Conservation (phyloP, 73 alveolate genomes). For the Loxodes magnus region DNA sequence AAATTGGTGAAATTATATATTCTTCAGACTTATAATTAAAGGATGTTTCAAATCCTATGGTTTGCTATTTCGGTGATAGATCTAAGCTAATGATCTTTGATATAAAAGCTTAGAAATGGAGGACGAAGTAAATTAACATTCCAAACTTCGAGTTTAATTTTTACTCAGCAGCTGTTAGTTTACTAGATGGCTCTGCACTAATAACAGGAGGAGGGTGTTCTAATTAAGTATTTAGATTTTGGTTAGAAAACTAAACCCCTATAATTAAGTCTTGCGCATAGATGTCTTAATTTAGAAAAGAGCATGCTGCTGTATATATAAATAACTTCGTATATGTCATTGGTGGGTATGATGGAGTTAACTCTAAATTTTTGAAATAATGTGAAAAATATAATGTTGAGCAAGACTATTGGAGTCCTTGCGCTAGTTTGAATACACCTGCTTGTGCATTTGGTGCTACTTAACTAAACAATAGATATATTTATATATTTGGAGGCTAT, state of each 20-base stretch:
- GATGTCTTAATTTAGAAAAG: conserved; percentile 66
- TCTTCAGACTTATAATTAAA: neutral
- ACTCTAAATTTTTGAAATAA: conserved; percentile 35
- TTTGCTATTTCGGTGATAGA: conserved; percentile 68
- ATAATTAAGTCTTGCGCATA: conserved; percentile 20
- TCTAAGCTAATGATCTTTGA: conserved; percentile 51
- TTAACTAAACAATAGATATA: conserved; percentile 44
- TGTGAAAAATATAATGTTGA: conserved; percentile 46
- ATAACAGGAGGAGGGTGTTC: conserved; percentile 79
- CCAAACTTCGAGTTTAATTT: conserved; percentile 38
- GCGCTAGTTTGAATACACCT: conserved; percentile 54
- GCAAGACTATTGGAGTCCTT: conserved; percentile 48
- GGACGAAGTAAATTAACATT: conserved; percentile 11
- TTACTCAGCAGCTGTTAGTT: conserved; percentile 70
- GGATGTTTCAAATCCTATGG: conserved; percentile 14
- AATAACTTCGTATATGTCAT: conserved; percentile 60
- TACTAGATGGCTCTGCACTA: conserved; percentile 68
- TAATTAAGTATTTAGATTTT: conserved; percentile 47
- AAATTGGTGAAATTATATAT: conserved; percentile 11
- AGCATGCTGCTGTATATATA: conserved; percentile 65
- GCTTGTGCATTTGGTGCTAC: conserved; percentile 77
- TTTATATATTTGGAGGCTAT: conserved; percentile 74
- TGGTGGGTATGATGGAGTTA: conserved; percentile 82
- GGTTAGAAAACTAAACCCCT: conserved; percentile 21
- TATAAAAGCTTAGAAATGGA: conserved; percentile 38